Conservation (phyloP, 2,329 filamentous ascomycete genomes). For the Penicillium sp. region DNA sequence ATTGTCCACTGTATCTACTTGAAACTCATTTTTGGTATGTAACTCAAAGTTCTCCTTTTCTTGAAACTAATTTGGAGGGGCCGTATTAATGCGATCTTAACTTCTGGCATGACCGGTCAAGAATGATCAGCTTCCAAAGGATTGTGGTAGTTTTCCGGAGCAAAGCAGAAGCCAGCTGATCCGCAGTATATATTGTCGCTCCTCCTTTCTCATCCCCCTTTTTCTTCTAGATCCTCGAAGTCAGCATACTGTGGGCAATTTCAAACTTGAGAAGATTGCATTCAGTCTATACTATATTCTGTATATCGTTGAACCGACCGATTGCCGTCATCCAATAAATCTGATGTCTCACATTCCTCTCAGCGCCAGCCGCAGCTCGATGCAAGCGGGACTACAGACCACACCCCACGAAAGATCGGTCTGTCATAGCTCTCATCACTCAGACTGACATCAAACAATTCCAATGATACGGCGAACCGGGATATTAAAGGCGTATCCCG, state of each 20-base stretch:
- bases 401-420: background rate
- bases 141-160: too few species aligned
- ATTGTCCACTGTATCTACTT: background rate
- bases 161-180: too few species aligned
- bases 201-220: background rate
- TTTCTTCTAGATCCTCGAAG: background rate
- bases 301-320: too few species aligned
- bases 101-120: background rate
- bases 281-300: background rate
- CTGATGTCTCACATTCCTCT: constrained; percentile 6
- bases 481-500: too few species aligned
- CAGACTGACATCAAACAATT: background rate
- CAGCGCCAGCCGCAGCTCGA: background rate
- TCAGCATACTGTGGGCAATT: background rate
- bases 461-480: background rate
- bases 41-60: background rate
- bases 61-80: background rate
- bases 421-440: background rate
- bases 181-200: background rate
- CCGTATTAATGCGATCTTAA: background rate
- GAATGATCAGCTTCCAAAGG: too few species aligned
- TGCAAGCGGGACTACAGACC: background rate
- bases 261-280: background rate
- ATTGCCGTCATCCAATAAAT: background rate
- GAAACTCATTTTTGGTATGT: background rate